Base-by-base conservation (phyloP, 371 early-diverging fungal genomes). In the Haplosporangium sp. region DNA sequence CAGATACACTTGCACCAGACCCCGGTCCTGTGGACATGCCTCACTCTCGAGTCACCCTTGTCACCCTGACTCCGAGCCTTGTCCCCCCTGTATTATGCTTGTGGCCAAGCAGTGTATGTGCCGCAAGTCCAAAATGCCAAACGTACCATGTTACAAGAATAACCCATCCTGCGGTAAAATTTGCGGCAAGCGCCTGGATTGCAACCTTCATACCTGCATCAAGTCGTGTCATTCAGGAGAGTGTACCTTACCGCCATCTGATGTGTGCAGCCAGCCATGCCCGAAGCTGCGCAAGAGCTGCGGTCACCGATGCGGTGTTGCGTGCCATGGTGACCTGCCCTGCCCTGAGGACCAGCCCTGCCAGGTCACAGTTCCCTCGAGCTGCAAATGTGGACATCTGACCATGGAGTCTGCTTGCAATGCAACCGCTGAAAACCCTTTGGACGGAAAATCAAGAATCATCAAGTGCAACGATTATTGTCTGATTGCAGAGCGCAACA, bases 341-440 rank as follows among this genome's bases (percentile, higher is more conserved):
- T 94, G 95, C 64, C 87, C 89, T 50, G 90, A 91, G 66, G 79
- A 76, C 11, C 69, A 73, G 50, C 85, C 89, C 8, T 95, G 95
- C 68, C 68, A 70, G 16, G 68, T 84, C 0, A 59, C 68, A 42
- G 81, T 93, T 11, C 69, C 73, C 3, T 84, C 87, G 4, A 83
- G 81, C n/a, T 95, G 95, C 79, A 84, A 84, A 50, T 95, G 95
- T 80, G 94, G 94, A 11, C 85, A 90, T 50, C 74, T 89, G 40
- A 74, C 86, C 0, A 81, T 85, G 48, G 85, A 86, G 41, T 74
- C 86, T 5, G 74, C 84, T 13, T 93, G 94, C 73, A 86, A 88
- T 45, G 87, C 92, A 1, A 86, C 91, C 0, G 62, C 77, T 0
- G 82, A 71, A 52, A 84, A 73, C 18, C 77, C 86, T 0, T 82